Percentiles rank a stretch among this genome's conserved stretches.
Evolutionary conservation across 2,329 filamentous ascomycete species (phyloP).

Genomic region (Colletotrichum abscissum): DNA sequence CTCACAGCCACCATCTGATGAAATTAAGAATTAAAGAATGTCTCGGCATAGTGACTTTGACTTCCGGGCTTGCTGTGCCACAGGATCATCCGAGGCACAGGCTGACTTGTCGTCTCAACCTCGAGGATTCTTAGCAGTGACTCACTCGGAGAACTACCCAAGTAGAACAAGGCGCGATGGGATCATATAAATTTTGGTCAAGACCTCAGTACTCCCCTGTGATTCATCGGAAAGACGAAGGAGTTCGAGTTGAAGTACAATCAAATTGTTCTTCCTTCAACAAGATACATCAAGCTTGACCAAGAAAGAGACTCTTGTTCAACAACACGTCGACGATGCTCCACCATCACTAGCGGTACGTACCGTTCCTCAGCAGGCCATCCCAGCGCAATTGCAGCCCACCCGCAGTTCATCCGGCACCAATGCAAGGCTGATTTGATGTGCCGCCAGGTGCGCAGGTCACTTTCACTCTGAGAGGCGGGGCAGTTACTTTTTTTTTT

Average conservation of each 20-base stretch:
- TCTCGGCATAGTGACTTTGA: too few species aligned
- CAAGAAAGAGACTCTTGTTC: neutral
- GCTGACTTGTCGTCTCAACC: neutral
- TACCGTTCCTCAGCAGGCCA: neutral
- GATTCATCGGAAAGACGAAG: too few species aligned
- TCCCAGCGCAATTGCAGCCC: neutral
- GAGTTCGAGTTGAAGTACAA: neutral
- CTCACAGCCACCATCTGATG: too few species aligned
- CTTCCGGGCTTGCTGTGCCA: neutral
- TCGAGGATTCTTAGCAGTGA: neutral
- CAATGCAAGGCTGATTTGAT: slow-evolving; percentile 20
- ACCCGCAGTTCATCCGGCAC: slow-evolving; percentile 20
- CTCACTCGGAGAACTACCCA: neutral
- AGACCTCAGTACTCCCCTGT: accelerated
- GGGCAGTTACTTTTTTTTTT: slow-evolving; percentile 20
- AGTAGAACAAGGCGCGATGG: neutral
- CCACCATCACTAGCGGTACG: neutral
- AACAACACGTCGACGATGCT: neutral
- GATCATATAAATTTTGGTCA: too few species aligned
- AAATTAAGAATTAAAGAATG: too few species aligned
- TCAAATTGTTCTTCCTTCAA: neutral
- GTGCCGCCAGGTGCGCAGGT: neutral
- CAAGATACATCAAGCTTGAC: neutral
- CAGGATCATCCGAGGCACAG: neutral
- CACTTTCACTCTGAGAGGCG: slow-evolving; percentile 6